Percentiles rank a stretch among this genome's conserved stretches.
phyloP scores from a whole-genome alignment of 129 eudicot species.

The Chrysanthemum makinoi region DNA sequence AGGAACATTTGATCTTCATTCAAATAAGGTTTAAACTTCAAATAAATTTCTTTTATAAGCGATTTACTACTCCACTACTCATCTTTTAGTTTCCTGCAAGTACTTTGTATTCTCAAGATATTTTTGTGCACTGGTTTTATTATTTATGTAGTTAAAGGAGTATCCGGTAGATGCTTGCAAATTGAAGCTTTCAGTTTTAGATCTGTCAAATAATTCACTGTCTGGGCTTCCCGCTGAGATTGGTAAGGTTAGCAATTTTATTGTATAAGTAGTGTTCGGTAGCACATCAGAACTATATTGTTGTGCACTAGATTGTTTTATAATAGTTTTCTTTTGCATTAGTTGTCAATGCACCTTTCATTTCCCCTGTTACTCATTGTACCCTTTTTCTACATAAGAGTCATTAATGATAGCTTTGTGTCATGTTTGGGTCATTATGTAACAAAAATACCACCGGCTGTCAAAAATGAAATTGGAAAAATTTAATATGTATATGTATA shows the following conservation, averaged over 20 bases:
- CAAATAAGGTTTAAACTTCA: conserved; percentile 67
- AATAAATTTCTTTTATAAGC: conserved; percentile 1
- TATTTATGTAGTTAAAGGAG: conserved; percentile 63
- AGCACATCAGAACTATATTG: conserved; percentile 2
- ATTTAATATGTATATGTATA: too few relatives aligned
- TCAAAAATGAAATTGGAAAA: too few relatives aligned
- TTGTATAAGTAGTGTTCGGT: conserved; percentile 6
- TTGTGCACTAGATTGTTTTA: neutral
- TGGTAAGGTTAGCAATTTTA: conserved; percentile 44
- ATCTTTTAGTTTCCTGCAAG: neutral
- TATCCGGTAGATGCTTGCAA: conserved; percentile 93
- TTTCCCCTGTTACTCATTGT: too few relatives aligned
- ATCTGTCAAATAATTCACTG: conserved; percentile 87
- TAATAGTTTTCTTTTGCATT: neutral
- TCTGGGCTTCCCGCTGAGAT: conserved; percentile 93
- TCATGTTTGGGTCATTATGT: too few relatives aligned
- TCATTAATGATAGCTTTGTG: too few relatives aligned
- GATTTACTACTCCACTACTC: conserved; percentile 2
- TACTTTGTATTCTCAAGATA: conserved; percentile 9
- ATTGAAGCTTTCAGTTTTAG: conserved; percentile 72
- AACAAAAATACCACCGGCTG: too few relatives aligned
- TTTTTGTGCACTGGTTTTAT: conserved; percentile 13
- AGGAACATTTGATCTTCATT: conserved; percentile 90
- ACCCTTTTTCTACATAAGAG: too few relatives aligned
- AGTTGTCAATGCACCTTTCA: too few relatives aligned